phyloP scores from a whole-genome alignment of 2,329 filamentous ascomycete genomes.

The Arthrobotrys sphaeroides region DNA sequence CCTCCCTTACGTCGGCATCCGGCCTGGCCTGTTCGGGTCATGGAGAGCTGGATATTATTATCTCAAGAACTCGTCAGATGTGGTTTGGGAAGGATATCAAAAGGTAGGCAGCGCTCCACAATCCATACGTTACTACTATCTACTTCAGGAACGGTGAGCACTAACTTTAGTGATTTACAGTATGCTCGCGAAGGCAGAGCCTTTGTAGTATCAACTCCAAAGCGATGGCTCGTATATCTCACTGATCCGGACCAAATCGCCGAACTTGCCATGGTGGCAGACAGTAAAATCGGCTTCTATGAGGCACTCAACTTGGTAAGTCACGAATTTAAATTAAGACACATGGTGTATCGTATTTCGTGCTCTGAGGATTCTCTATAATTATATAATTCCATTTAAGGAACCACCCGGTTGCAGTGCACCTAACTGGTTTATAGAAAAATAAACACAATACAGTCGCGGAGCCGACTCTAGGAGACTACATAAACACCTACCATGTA shows the following conservation, averaged over 20 bases:
- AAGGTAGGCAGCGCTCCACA: conserved; percentile 20
- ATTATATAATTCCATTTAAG: neutral
- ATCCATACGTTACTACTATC: neutral
- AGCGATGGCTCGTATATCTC: conserved; percentile 52
- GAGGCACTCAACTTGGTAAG: conserved; percentile 11
- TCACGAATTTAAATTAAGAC: neutral
- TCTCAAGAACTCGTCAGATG: conserved; percentile 19
- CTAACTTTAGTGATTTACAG: neutral
- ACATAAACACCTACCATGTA: conserved; percentile 42
- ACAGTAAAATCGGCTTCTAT: conserved; percentile 53
- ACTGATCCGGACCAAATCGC: conserved; percentile 53
- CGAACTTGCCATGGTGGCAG: conserved; percentile 49
- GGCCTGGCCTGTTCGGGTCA: conserved; percentile 46
- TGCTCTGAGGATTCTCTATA: no score
- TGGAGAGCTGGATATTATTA: conserved; percentile 55
- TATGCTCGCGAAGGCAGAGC: conserved; percentile 43
- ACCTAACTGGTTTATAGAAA: neutral
- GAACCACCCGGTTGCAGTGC: neutral
- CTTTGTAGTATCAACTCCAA: conserved; percentile 53
- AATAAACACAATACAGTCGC: conserved; percentile 1
- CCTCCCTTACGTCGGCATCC: conserved; percentile 53
- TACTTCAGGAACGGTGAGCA: no score
- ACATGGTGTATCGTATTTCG: no score
- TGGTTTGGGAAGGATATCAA: conserved; percentile 52
- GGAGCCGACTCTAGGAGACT: conserved; percentile 9